These are phyloP conservation scores for Tetradesmus lagerheimii DNA, from an alignment of 139 green algal genomes.

Conservation along the genomic window DNA sequence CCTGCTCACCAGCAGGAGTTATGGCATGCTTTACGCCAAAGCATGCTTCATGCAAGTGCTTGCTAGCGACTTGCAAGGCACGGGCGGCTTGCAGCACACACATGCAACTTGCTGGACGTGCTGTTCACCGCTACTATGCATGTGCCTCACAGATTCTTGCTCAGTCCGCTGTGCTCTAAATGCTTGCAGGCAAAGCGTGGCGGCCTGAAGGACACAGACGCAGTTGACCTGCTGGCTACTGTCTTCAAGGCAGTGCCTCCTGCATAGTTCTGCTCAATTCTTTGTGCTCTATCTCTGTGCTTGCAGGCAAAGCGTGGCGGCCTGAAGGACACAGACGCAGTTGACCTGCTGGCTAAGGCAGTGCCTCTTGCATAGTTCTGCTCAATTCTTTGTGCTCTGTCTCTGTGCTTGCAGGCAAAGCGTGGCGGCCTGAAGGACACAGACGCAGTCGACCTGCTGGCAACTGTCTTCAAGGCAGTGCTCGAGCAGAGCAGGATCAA, in stretches of 20 bases:
- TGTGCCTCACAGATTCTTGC: slow-evolving; percentile 41
- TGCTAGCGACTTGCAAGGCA: too few species aligned
- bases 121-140: too few species aligned
- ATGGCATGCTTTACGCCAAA: too few species aligned
- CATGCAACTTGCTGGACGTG: too few species aligned
- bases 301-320: slow-evolving; percentile 88
- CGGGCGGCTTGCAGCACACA: too few species aligned
- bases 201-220: slow-evolving; percentile 92
- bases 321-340: slow-evolving; percentile 91
- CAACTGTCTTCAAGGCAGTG: slow-evolving; percentile 86
- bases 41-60: too few species aligned
- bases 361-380: slow-evolving; percentile 36
- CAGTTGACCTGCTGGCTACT: slow-evolving; percentile 91
- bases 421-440: slow-evolving; percentile 94
- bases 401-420: slow-evolving; percentile 71
- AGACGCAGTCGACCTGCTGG: slow-evolving; percentile 91
- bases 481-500: slow-evolving; percentile 82
- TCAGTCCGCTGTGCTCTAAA: too few species aligned
- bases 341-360: slow-evolving; percentile 92
- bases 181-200: slow-evolving; percentile 83
- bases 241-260: slow-evolving; percentile 81
- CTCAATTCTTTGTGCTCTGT: not conserved
- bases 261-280: too few species aligned
- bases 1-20: too few species aligned
- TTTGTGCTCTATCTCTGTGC: not conserved